These are phyloP conservation scores for Gloeopeniophorella convolvens DNA, from an alignment of 768 basidiomycete species.

Conservation along the genomic window DNA sequence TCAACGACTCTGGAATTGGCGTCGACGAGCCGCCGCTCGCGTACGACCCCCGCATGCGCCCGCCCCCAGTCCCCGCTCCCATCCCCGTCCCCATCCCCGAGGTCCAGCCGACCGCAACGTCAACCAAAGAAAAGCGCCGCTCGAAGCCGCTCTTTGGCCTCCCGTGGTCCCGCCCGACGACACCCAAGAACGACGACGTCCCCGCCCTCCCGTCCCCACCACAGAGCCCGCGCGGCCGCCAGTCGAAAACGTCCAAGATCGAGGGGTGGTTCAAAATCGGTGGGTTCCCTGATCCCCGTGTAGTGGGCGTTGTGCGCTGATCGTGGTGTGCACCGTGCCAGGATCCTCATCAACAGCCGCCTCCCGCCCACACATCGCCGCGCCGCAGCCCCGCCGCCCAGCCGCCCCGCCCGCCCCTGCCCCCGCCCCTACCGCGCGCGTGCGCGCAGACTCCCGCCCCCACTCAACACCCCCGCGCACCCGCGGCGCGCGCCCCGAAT, in stretches of 20 bases:
- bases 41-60: slow-evolving; percentile 20
- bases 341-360: background rate
- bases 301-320: background rate
- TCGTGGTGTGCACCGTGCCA: background rate
- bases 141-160: slow-evolving; percentile 41
- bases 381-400: slow-evolving; percentile 6
- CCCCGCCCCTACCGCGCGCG: background rate
- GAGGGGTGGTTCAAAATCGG: slow-evolving; percentile 15
- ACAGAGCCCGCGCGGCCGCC: slow-evolving; percentile 1
- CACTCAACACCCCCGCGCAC: slow-evolving; percentile 21
- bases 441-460: slow-evolving; percentile 4
- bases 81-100: slow-evolving; percentile 23
- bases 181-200: slow-evolving; percentile 1
- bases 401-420: background rate
- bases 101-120: slow-evolving; percentile 17
- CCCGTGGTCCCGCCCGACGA: slow-evolving; percentile 7
- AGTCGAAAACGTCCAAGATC: slow-evolving; percentile 5
- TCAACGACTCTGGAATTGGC: slow-evolving; percentile 16
- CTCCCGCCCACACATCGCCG: slow-evolving; percentile 6
- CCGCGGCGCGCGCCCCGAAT: slow-evolving; percentile 12
- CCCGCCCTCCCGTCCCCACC: background rate
- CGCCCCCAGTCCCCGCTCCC: slow-evolving; percentile 13
- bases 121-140: slow-evolving; percentile 30
- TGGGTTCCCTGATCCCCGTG: background rate
- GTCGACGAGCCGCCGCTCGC: slow-evolving; percentile 7